phyloP scores from a whole-genome alignment of 768 basidiomycete species.

The Xanthoconium purpureum region DNA sequence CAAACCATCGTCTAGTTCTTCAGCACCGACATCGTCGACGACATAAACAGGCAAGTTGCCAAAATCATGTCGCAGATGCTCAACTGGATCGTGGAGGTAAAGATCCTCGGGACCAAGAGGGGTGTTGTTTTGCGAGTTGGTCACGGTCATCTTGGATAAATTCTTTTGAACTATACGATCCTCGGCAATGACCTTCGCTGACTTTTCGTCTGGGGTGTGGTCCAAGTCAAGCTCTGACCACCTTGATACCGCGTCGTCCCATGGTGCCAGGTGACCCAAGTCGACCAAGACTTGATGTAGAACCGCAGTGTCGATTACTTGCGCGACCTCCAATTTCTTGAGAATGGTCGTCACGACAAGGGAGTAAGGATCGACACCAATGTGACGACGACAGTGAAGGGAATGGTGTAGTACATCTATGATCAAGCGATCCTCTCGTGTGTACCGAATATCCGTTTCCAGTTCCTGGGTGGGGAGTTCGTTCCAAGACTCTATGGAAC shows the following conservation, averaged over 20 bases:
- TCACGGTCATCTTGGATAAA: conserved; percentile 8
- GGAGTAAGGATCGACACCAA: conserved; percentile 63
- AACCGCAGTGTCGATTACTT: conserved; percentile 22
- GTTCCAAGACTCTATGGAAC: conserved; percentile 30
- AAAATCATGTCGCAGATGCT: conserved; percentile 80
- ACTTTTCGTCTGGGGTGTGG: conserved; percentile 20
- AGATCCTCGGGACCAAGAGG: conserved; percentile 64
- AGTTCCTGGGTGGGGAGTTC: conserved; percentile 28
- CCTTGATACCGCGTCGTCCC: conserved; percentile 65
- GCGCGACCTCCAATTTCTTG: conserved; percentile 47
- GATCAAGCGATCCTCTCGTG: conserved; percentile 51
- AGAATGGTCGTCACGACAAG: conserved; percentile 53
- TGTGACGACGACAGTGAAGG: conserved; percentile 43
- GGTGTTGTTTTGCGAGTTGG: conserved; percentile 13
- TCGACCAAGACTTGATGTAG: conserved; percentile 56
- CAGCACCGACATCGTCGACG: conserved; percentile 74
- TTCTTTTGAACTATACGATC: conserved; percentile 22
- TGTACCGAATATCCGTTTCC: conserved; percentile 40
- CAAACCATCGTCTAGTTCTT: conserved; percentile 92
- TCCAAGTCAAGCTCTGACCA: conserved; percentile 34
- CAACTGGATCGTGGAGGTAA: conserved; percentile 59
- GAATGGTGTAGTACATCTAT: conserved; percentile 57
- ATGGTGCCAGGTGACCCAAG: conserved; percentile 73
- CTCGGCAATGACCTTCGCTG: conserved; percentile 35
- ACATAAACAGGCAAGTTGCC: conserved; percentile 78